Evolutionary conservation across 2,329 filamentous ascomycete species (phyloP), one percentile per base, ranked within the genome.

Genomic region (Fusarium sp.): DNA sequence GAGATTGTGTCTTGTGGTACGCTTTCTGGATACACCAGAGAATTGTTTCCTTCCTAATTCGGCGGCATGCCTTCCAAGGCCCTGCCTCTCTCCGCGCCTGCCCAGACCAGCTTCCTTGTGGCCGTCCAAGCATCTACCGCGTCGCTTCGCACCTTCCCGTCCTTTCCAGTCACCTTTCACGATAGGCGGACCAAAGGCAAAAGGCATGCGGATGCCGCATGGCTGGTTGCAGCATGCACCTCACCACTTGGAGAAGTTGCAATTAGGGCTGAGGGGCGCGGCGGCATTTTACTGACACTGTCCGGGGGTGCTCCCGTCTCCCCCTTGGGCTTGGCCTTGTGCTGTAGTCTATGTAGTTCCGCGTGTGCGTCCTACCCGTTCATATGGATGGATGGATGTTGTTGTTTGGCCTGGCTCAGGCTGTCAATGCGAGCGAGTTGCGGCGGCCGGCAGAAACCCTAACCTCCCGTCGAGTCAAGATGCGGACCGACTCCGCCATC

Each of bases 201-300:
- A 74, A 71, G 72, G 66, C 56, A 75, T 58, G 52, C 64, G 66
- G 70, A 66, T 73, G 70, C 57, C 66, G 70, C 73, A 67, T 64
- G 73, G 73, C 72, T 75, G 45, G 67, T 73, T 70, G 70, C 73
- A 75, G 73, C 27, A 75, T 75, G 73, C 73, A 75, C 48, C 64
- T 75, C 63, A 70, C 72, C 72, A 54, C 45, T 75, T 74, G 52
- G 64, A 74, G 72, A 74, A 74, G 71, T 64, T 41, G 61, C 71
- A 48, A 68, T 74, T 74, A 74, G 72, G 72, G 72, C 72, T 74
- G 72, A 74, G 60, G 62, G 48, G 57, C 71, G 41, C 71, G 41
- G 57, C 71, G 48, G 61, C 63, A 58, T 23, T 35, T 57, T 64
- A 70, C 69, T 66, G 64, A 54, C 61, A 72, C 72, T 75, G 72